Evolutionary conservation across 2,329 filamentous ascomycete genomes (phyloP).

Genomic region (Alternaria rosae): DNA sequence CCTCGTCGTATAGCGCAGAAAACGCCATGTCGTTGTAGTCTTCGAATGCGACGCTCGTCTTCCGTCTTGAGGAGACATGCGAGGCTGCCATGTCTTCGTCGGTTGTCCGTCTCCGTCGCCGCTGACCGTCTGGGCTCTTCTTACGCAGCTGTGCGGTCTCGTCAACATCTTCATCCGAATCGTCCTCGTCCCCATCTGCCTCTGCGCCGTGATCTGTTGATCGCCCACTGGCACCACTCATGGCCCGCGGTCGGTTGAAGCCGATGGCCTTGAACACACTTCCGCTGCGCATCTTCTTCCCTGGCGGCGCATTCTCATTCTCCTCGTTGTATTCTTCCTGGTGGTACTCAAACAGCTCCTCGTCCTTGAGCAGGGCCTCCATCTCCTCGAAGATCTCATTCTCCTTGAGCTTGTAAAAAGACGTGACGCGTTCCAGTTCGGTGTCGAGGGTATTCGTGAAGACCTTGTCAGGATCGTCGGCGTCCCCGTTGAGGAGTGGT

Average conservation of each 20-base stretch:
- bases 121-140: slow-evolving; percentile 48
- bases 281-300: slow-evolving; percentile 51
- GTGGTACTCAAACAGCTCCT: slow-evolving; percentile 71
- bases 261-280: slow-evolving; percentile 64
- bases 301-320: slow-evolving; percentile 48
- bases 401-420: slow-evolving; percentile 91
- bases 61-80: slow-evolving; percentile 67
- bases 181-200: slow-evolving; percentile 62
- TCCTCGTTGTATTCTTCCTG: slow-evolving; percentile 47
- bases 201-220: slow-evolving; percentile 43
- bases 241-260: slow-evolving; percentile 54
- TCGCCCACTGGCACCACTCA: slow-evolving; percentile 52
- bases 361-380: slow-evolving; percentile 76
- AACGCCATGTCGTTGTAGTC: slow-evolving; percentile 80
- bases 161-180: slow-evolving; percentile 67
- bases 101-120: slow-evolving; percentile 27
- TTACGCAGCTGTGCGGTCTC: slow-evolving; percentile 54
- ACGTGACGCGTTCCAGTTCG: slow-evolving; percentile 92
- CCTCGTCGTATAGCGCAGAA: slow-evolving; percentile 71
- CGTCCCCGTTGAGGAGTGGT: slow-evolving; percentile 74
- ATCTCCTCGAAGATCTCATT: slow-evolving; percentile 84
- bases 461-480: slow-evolving; percentile 76
- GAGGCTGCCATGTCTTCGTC: slow-evolving; percentile 67
- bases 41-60: slow-evolving; percentile 72
- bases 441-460: slow-evolving; percentile 84